These are phyloP conservation scores for Xerocomellus amylosporus DNA, from an alignment of 768 basidiomycete species.

Conservation along the genomic window DNA sequence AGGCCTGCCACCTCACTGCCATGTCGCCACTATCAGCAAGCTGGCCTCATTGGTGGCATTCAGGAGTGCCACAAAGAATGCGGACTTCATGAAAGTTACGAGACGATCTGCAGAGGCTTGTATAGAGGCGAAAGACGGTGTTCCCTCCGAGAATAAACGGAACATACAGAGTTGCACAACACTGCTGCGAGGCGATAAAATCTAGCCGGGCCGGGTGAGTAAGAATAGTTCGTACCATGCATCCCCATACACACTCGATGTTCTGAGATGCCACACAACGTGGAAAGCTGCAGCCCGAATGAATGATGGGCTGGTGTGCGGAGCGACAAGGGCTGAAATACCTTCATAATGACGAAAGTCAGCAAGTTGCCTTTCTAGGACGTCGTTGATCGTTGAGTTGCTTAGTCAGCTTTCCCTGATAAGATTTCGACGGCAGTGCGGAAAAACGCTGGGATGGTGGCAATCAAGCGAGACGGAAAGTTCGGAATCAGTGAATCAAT, in stretches of 20 bases:
- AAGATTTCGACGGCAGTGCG: conserved; percentile 18
- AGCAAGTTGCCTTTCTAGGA: conserved; percentile 10
- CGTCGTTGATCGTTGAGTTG: conserved; percentile 1
- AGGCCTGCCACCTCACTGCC: conserved; percentile 9
- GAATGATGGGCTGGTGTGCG: neutral
- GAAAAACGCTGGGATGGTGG: neutral
- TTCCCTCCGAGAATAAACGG: conserved; percentile 5
- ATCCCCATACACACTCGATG: neutral
- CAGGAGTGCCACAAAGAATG: conserved; percentile 1
- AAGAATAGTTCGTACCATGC: neutral
- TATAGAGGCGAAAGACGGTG: conserved; percentile 1
- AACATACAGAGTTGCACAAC: neutral
- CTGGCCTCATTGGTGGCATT: conserved; percentile 7
- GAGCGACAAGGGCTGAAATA: neutral
- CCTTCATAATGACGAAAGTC: neutral
- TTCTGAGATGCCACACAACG: neutral
- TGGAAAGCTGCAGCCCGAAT: neutral
- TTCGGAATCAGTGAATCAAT: neutral
- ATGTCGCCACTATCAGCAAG: conserved; percentile 16
- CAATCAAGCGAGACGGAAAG: neutral
- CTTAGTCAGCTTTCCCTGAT: conserved; percentile 28
- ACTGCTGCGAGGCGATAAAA: neutral
- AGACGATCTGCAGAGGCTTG: conserved; percentile 13
- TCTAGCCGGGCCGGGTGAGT: neutral
- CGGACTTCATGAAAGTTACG: conserved; percentile 10